phyloP scores from a whole-genome alignment of 31 red algal species.

The Porphyra umbilicalis region DNA sequence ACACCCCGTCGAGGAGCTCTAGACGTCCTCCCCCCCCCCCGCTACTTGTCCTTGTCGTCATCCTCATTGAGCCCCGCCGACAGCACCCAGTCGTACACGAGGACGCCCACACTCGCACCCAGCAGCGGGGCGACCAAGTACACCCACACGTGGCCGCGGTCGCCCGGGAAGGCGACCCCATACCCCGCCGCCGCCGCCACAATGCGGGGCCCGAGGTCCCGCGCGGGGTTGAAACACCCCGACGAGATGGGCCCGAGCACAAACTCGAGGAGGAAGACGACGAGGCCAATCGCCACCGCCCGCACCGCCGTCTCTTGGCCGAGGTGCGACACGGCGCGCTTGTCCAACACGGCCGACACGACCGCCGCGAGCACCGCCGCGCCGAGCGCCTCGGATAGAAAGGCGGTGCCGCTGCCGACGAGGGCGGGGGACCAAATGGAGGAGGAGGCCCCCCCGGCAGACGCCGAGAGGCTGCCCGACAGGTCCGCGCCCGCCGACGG shows the following conservation, averaged over 20 bases:
- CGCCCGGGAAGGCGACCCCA: neutral
- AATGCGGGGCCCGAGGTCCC: neutral
- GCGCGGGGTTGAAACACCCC: neutral
- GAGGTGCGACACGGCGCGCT: neutral
- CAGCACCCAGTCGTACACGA: neutral
- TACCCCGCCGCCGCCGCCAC: neutral
- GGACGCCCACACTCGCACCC: neutral
- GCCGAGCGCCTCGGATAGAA: neutral
- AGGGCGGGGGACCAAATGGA: neutral
- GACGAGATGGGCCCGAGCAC: neutral
- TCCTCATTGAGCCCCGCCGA: neutral
- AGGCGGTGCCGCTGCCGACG: neutral
- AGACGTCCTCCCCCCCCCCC: too few relatives aligned
- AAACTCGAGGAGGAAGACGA: neutral
- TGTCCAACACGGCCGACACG: neutral
- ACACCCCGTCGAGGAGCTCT: too few relatives aligned
- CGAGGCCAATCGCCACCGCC: neutral
- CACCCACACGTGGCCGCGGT: neutral
- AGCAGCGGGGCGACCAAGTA: too few relatives aligned
- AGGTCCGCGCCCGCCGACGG: neutral
- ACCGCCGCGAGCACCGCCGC: too few relatives aligned
- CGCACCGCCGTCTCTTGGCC: neutral
- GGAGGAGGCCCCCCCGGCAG: too few relatives aligned
- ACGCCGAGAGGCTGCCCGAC: neutral
- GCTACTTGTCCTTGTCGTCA: neutral